Evolutionary conservation across 1,139 yeast species (phyloP).

Genomic region (Yamadazyma dendronema): DNA sequence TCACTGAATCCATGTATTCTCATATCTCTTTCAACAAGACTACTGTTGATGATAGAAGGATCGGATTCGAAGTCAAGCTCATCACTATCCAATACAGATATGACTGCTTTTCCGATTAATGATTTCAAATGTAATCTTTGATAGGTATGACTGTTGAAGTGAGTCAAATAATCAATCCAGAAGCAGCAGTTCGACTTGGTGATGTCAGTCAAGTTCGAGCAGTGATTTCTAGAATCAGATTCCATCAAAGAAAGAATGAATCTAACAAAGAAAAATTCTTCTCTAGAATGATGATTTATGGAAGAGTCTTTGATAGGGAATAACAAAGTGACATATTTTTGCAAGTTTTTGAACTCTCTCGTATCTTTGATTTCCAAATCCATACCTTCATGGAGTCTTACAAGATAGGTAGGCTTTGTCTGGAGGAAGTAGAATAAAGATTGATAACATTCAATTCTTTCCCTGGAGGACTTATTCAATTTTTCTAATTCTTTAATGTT

Average conservation of each 20-base stretch:
- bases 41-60: conserved; percentile 63
- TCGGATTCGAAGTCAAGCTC: conserved; percentile 74
- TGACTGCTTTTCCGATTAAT: conserved; percentile 52
- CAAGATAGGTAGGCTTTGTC: conserved; percentile 76
- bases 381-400: conserved; percentile 42
- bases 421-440: conserved; percentile 80
- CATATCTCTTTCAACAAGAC: conserved; percentile 48
- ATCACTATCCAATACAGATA: conserved; percentile 52
- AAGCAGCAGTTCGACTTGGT: conserved; percentile 32
- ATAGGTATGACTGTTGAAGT: conserved; percentile 56
- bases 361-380: conserved; percentile 21
- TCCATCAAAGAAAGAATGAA: conserved; percentile 54
- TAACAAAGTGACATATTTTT: conserved; percentile 46
- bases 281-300: conserved; percentile 50
- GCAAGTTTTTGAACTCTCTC: conserved; percentile 32
- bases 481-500: conserved; percentile 26
- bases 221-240: conserved; percentile 36
- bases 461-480: conserved; percentile 36
- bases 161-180: conserved; percentile 54
- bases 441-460: conserved; percentile 63
- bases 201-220: conserved; percentile 32
- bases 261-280: conserved; percentile 69
- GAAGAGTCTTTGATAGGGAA: conserved; percentile 42
- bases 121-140: conserved; percentile 56
- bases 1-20: conserved; percentile 40